Percentiles rank a stretch among this genome's conserved stretches.
These are phyloP conservation scores for Lactifluus volemus DNA, from an alignment of 768 basidiomycete genomes.

Conservation along the genomic window DNA sequence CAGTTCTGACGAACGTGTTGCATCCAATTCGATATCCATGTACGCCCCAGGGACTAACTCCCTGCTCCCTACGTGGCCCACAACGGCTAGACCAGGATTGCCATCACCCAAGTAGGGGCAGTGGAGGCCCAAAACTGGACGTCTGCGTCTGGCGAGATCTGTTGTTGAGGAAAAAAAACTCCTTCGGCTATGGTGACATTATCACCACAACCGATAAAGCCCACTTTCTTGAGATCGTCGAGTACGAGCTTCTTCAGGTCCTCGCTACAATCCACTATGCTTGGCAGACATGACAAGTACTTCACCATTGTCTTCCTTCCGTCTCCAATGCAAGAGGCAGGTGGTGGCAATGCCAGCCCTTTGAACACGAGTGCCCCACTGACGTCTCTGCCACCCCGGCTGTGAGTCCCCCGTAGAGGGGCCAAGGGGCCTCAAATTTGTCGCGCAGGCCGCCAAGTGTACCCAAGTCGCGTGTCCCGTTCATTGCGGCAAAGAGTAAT, in stretches of 20 bases:
- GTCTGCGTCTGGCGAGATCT: background rate
- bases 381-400: background rate
- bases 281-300: background rate
- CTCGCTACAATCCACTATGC: background rate
- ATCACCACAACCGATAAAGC: background rate
- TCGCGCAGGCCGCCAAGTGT: background rate
- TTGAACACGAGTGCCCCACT: background rate
- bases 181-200: background rate
- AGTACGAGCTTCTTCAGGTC: background rate
- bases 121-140: background rate
- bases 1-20: background rate
- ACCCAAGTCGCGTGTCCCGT: background rate
- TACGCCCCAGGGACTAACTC: background rate
- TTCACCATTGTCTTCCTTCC: background rate
- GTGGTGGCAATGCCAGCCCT: background rate
- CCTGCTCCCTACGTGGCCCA: background rate
- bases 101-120: background rate
- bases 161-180: background rate
- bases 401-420: background rate
- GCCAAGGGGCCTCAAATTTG: background rate
- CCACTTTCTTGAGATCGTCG: background rate
- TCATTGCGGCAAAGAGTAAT: conserved; percentile 18
- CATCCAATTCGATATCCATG: background rate
- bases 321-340: background rate
- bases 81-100: background rate